phyloP scores from a whole-genome alignment of 768 basidiomycete species.

The Dioszegia aurantiaca region DNA sequence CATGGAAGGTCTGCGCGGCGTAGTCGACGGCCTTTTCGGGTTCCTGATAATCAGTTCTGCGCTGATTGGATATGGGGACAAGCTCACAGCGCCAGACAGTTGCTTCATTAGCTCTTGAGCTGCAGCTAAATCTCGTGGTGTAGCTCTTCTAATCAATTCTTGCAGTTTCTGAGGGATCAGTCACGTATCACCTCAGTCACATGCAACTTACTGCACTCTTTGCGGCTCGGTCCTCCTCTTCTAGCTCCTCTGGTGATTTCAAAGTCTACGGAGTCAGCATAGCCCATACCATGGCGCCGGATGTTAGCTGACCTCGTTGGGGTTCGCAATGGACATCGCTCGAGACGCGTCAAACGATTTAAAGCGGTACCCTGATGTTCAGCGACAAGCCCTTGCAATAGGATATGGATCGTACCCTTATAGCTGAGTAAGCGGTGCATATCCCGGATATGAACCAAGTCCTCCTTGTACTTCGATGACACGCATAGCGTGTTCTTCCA shows the following conservation, averaged over 20 bases:
- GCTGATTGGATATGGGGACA: background rate
- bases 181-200: background rate
- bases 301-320: conserved; percentile 51
- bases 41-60: conserved; percentile 56
- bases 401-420: conserved; percentile 66
- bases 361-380: conserved; percentile 54
- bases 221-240: conserved; percentile 89
- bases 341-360: conserved; percentile 54
- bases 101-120: conserved; percentile 98
- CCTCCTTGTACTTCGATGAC: conserved; percentile 89
- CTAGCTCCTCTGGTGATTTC: conserved; percentile 92
- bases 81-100: conserved; percentile 72
- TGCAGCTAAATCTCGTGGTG: conserved; percentile 87
- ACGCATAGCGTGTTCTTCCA: conserved; percentile 94
- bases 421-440: conserved; percentile 93
- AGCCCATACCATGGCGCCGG: background rate
- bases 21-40: conserved; percentile 94
- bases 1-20: conserved; percentile 78
- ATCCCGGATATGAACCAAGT: conserved; percentile 92
- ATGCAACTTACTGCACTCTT: conserved; percentile 69
- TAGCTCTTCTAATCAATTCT: conserved; percentile 91
- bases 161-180: conserved; percentile 70
- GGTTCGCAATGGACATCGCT: conserved; percentile 51
- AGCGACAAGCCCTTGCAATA: conserved; percentile 14
- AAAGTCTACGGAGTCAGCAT: conserved; percentile 61